Evolutionary conservation across 2,329 filamentous ascomycete genomes (phyloP).

Genomic region (Elsinoe australis): DNA sequence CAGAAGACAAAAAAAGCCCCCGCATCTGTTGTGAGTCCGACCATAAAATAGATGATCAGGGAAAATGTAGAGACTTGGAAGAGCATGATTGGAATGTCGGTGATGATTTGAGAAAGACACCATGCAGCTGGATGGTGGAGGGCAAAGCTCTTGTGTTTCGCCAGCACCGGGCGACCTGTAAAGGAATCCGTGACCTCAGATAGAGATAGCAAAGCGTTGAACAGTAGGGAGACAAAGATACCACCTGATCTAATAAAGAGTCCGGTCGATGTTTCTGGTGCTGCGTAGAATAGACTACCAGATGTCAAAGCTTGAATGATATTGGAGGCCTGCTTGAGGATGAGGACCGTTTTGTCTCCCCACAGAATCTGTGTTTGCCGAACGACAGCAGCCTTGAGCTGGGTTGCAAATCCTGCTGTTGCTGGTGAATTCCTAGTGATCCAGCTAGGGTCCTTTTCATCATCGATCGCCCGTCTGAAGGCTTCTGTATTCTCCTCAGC

Average conservation of each 20-base stretch:
- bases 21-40: constrained; percentile 37
- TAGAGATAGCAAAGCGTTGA: constrained; percentile 55
- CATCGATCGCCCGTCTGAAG: too few species aligned
- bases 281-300: constrained; percentile 61
- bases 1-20: constrained; percentile 56
- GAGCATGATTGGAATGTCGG: constrained; percentile 48
- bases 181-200: constrained; percentile 55
- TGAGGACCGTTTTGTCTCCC: constrained; percentile 36
- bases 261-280: constrained; percentile 49
- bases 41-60: constrained; percentile 21
- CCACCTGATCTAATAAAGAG: constrained; percentile 58
- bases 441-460: too few species aligned
- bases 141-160: constrained; percentile 39
- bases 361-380: too few species aligned
- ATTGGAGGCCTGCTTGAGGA: constrained; percentile 38
- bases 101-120: constrained; percentile 44
- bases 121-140: constrained; percentile 37
- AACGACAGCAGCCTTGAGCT: too few species aligned
- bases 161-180: constrained; percentile 38
- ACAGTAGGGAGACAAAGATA: constrained; percentile 62
- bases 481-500: too few species aligned
- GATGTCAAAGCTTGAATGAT: constrained; percentile 52
- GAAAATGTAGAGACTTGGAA: constrained; percentile 39
- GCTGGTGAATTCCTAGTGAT: too few species aligned
- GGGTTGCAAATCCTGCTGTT: too few species aligned